Conservation (phyloP, 2,329 filamentous ascomycete genomes). For the Aureobasidium pullulans region DNA sequence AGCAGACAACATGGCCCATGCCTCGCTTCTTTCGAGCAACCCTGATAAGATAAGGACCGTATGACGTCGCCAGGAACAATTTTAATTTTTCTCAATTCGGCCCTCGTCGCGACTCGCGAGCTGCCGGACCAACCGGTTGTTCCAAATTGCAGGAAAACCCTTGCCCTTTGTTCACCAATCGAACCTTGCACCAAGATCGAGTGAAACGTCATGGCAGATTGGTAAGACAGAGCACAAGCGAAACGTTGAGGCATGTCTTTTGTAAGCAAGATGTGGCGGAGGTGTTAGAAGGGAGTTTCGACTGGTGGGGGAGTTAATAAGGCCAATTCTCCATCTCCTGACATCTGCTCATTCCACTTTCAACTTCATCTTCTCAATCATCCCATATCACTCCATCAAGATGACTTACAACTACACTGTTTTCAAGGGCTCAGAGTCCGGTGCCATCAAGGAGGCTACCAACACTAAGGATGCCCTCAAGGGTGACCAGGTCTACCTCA, state of each 20-base stretch:
- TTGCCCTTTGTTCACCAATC: background rate
- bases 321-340: slow-evolving; percentile 1
- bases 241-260: slow-evolving; percentile 5
- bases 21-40: background rate
- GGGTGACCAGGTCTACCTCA: slow-evolving; percentile 53
- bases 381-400: slow-evolving; percentile 12
- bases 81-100: background rate
- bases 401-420: slow-evolving; percentile 47
- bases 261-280: slow-evolving; percentile 10
- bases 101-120: background rate
- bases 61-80: background rate
- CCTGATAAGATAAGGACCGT: slow-evolving; percentile 1
- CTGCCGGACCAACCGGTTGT: background rate
- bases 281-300: background rate
- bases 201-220: slow-evolving; percentile 9
- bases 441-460: slow-evolving; percentile 45
- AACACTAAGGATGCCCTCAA: slow-evolving; percentile 41
- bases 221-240: background rate
- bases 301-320: background rate
- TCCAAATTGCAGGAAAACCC: background rate
- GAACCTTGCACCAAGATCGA: background rate
- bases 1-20: background rate
- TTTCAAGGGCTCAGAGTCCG: slow-evolving; percentile 55
- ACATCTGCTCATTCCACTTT: background rate
- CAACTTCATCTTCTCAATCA: background rate